These are phyloP conservation scores for Macadamia integrifolia DNA, from an alignment of 164 flowering plant genomes.

Conservation along the genomic window DNA sequence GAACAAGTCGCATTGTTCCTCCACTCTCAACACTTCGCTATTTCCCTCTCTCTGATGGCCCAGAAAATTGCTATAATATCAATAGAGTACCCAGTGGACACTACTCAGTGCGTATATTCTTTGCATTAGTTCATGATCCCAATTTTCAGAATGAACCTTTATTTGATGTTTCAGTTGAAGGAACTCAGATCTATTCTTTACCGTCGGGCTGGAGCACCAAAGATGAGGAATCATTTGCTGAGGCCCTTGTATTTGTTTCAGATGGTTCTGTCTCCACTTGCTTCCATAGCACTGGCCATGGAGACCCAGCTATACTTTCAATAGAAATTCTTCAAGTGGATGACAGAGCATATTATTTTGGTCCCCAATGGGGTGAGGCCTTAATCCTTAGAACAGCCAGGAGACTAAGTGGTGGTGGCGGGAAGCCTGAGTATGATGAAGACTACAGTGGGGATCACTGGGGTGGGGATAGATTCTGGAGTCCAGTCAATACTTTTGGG, in stretches of 20 bases:
- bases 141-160: slow-evolving; percentile 65
- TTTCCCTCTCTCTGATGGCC: slow-evolving; percentile 82
- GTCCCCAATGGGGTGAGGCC: slow-evolving; percentile 54
- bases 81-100: slow-evolving; percentile 72
- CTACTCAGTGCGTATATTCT: slow-evolving; percentile 71
- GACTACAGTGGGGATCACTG: slow-evolving; percentile 68
- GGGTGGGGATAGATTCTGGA: slow-evolving; percentile 98
- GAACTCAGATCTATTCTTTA: slow-evolving; percentile 68
- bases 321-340: slow-evolving; percentile 90
- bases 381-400: slow-evolving; percentile 59
- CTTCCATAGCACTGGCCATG: slow-evolving; percentile 98
- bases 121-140: slow-evolving; percentile 53
- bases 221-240: slow-evolving; percentile 70
- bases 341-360: slow-evolving; percentile 63
- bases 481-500: slow-evolving; percentile 42
- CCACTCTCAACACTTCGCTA: slow-evolving; percentile 77
- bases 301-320: slow-evolving; percentile 86
- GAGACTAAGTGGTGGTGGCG: slow-evolving; percentile 61
- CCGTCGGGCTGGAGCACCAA: slow-evolving; percentile 74
- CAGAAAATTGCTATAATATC: slow-evolving; percentile 80
- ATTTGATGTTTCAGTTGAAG: slow-evolving; percentile 87
- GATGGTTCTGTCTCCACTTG: slow-evolving; percentile 75
- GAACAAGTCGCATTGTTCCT: slow-evolving; percentile 65
- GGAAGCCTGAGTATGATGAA: slow-evolving; percentile 57
- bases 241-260: slow-evolving; percentile 57